Evolutionary conservation across 2,329 filamentous ascomycete genomes (phyloP).

Genomic region (Sclerotinia subarctica): DNA sequence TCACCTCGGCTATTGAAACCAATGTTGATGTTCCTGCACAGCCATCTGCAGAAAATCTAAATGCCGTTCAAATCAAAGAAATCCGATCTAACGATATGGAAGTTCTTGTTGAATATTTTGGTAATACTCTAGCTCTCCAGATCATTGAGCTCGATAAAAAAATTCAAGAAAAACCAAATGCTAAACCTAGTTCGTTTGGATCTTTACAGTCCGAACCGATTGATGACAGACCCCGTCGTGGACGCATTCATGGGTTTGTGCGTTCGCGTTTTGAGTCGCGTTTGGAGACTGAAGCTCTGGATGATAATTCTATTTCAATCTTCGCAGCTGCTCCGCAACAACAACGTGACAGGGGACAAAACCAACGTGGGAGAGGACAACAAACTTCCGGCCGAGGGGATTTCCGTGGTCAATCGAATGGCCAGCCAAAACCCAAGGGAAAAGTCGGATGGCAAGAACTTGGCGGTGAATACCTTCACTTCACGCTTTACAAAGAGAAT

Average conservation of each 20-base stretch:
- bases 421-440: conserved; percentile 34
- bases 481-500: conserved; percentile 73
- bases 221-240: conserved; percentile 58
- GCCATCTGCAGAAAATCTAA: not conserved
- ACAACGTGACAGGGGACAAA: conserved; percentile 19
- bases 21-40: conserved; percentile 8
- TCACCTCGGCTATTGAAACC: not conserved
- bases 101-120: conserved; percentile 48
- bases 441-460: conserved; percentile 61
- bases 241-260: conserved; percentile 55
- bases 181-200: conserved; percentile 55
- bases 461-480: conserved; percentile 69
- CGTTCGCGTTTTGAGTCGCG: conserved; percentile 62
- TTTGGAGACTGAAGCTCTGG: conserved; percentile 60
- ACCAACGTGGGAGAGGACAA: conserved; percentile 19
- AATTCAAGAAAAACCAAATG: conserved; percentile 51
- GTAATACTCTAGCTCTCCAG: conserved; percentile 46
- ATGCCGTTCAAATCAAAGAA: conserved; percentile 29
- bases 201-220: conserved; percentile 53
- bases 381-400: conserved; percentile 22
- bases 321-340: conserved; percentile 44
- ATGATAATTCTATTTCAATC: conserved; percentile 57
- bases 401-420: conserved; percentile 24
- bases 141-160: conserved; percentile 55
- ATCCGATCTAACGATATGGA: conserved; percentile 46